A percentile compares a stretch with the other conserved stretches of the same genome.
Evolutionary conservation across 495 filamentous ascomycete genomes (phyloP).

Genomic region (Penicillium manginii): DNA sequence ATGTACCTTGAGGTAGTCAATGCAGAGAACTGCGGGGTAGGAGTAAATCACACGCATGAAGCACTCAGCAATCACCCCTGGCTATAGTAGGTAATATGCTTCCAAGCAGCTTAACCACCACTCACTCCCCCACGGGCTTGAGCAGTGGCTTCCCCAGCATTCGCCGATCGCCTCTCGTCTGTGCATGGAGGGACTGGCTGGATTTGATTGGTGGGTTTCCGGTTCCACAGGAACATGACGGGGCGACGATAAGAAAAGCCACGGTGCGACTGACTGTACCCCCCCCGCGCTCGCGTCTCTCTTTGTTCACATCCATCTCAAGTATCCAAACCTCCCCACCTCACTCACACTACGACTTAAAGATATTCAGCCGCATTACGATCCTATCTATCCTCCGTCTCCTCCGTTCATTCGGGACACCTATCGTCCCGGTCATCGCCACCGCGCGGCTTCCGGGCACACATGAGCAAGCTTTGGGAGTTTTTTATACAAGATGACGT

Average conservation of each 20-base stretch:
- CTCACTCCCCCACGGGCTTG: background rate
- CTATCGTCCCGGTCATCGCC: constrained; percentile 13
- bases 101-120: background rate
- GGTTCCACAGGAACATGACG: constrained; percentile 23
- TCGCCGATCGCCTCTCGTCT: constrained; percentile 20
- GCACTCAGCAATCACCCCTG: background rate
- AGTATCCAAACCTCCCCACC: background rate
- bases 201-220: constrained; percentile 36
- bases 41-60: background rate
- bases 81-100: too few relatives aligned
- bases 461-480: constrained; percentile 98
- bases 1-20: too few relatives aligned
- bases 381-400: background rate
- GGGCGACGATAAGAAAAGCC: constrained; percentile 13
- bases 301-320: background rate
- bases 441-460: constrained; percentile 52
- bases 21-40: too few relatives aligned
- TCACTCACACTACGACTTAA: background rate
- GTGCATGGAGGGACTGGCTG: constrained; percentile 45
- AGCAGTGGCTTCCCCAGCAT: background rate
- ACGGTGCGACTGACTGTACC: background rate
- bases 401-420: background rate
- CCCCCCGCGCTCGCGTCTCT: background rate
- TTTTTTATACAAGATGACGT: constrained; percentile 95
- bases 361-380: background rate